Conservation (phyloP, 2,329 filamentous ascomycete genomes). For the Cordyceps militaris region DNA sequence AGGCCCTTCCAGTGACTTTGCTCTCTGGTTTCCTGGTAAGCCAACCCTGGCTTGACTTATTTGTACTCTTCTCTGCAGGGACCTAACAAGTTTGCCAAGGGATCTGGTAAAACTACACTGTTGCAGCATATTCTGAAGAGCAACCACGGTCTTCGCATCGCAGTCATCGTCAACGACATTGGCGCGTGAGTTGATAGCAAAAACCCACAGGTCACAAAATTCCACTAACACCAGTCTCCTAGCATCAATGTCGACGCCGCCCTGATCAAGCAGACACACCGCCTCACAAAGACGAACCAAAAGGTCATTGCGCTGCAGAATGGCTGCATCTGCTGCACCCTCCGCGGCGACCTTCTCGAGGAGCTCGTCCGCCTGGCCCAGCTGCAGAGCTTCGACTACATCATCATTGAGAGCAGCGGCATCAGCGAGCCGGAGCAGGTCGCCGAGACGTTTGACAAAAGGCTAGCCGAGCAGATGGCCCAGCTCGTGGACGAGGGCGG, state of each 20-base stretch:
- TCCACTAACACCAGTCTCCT: not conserved
- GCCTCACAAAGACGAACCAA: slow-evolving; percentile 51
- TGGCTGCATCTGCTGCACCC: slow-evolving; percentile 70
- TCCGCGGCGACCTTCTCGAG: slow-evolving; percentile 63
- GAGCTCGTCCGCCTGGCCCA: slow-evolving; percentile 59
- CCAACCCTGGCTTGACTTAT: not conserved
- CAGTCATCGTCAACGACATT: slow-evolving; percentile 69
- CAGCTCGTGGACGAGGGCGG: slow-evolving; percentile 25
- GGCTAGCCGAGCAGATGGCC: slow-evolving; percentile 42
- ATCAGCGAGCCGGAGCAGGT: slow-evolving; percentile 70
- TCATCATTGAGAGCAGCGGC: slow-evolving; percentile 64
- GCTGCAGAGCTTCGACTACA: slow-evolving; percentile 59
- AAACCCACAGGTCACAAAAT: rapidly evolving
- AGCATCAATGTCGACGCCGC: slow-evolving; percentile 60
- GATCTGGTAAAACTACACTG: slow-evolving; percentile 64
- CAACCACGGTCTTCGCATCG: slow-evolving; percentile 61
- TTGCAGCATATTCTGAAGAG: slow-evolving; percentile 61
- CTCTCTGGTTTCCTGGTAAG: slow-evolving; percentile 52
- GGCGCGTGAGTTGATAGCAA: slow-evolving; percentile 38
- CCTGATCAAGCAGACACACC: slow-evolving; percentile 49
- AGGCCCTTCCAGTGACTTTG: slow-evolving; percentile 49
- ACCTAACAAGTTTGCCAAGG: slow-evolving; percentile 31
- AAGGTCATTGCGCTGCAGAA: slow-evolving; percentile 64
- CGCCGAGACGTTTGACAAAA: slow-evolving; percentile 62
- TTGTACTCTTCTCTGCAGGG: not conserved